Base-by-base conservation (phyloP, 2,329 filamentous ascomycete genomes). In the Cordyceps farinosa region DNA sequence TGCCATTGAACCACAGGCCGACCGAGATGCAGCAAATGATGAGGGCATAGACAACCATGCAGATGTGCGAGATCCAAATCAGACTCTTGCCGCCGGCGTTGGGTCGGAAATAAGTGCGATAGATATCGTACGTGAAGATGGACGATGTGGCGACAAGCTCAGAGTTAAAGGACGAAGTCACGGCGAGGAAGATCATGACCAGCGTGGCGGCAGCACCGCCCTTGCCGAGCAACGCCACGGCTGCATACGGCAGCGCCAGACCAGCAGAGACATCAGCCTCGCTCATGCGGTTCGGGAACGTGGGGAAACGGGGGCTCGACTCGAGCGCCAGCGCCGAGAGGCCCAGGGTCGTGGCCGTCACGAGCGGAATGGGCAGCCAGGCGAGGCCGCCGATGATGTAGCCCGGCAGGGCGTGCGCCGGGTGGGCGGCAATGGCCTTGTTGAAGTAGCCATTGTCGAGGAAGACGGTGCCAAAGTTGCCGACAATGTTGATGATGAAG, bases 291-390 rank as follows among this genome's bases (percentile, higher is more conserved):
- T 88, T 78, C 0, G 86, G 90, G 69, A 83, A 93, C 0, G 87
- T 90, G 0, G 90, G 90, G 76, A 92, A 92, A 3, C 79, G 79
- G 1, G 86, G 88, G 68, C 85, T 89, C 67, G 81, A 86, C 74
- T 97, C 92, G 1, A 97, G 82, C 0, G 91, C 90, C 8, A 97
- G 80, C 3, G 90, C 91, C 1, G 90, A 84, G 7, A 97, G 83
- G 38, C 92, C 92, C 87, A 96, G 90, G 1, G 92, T 96, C 0
- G 91, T 97, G 1, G 92, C 92, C 2, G 87, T 90, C 10, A 96
- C 82, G 90, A 91, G 96, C 0, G 93, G 93, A 59, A 97, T 96
- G 1, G 92, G 92, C 69, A 97, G 97, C 92, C 92, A 97, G 56
- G 86, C 88, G 1, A 96, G 82, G 29, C 93, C 92, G 5, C 92